Evolutionary conservation across 163 green algal genomes (phyloP).

Genomic region (Scenedesmus sp.): DNA sequence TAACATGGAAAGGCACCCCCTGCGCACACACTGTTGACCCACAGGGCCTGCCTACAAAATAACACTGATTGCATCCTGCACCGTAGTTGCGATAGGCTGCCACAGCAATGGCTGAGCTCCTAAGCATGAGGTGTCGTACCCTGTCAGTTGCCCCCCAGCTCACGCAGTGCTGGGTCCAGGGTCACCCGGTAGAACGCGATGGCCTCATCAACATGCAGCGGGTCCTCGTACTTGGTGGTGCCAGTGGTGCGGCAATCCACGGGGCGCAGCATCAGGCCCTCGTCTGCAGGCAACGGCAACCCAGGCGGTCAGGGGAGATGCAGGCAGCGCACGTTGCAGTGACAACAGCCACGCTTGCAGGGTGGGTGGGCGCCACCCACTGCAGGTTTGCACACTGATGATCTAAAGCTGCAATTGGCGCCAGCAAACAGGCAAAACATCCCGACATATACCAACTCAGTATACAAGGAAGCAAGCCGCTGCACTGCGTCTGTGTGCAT

Average conservation of each 20-base stretch:
- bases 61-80: background rate
- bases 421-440: background rate
- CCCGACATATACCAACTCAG: too few relatives aligned
- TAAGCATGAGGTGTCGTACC: background rate
- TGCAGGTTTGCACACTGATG: background rate
- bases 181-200: conserved; percentile 57
- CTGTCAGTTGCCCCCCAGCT: conserved; percentile 1
- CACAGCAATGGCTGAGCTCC: background rate
- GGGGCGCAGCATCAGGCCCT: conserved; percentile 54
- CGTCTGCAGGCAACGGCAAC: background rate
- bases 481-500: too few relatives aligned
- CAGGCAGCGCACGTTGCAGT: background rate
- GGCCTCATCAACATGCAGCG: conserved; percentile 53
- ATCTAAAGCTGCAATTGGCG: background rate
- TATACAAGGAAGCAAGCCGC: too few relatives aligned
- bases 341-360: background rate
- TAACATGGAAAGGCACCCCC: background rate
- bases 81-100: background rate
- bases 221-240: conserved; percentile 51
- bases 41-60: background rate
- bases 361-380: background rate
- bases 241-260: conserved; percentile 55
- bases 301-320: too few relatives aligned
- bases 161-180: conserved; percentile 48
- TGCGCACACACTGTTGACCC: background rate